Base-by-base conservation (phyloP, 2,329 filamentous ascomycete genomes). In the Penicillium digitatum region DNA sequence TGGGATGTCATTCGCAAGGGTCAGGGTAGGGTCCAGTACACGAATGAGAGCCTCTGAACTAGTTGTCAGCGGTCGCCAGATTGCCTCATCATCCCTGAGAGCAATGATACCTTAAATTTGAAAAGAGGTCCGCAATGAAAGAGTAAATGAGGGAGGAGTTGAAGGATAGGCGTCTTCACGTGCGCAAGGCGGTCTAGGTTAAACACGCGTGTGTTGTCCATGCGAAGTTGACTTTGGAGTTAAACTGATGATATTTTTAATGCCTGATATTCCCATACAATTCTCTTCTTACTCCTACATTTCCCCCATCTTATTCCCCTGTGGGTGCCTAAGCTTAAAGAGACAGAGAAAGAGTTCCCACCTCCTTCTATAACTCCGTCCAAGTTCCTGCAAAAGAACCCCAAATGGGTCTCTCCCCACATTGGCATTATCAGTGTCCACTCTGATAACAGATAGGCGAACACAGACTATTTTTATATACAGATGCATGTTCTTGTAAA, bases 141-240 rank as follows among this genome's bases (percentile, higher is more conserved):
- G 22, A 20, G 26, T 45, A 44, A 31, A 22, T 18, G 29, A 32
- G 47, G 42, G 39, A 46, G 47, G 49, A 48, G 48, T 48, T 46
- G 54, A 54, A 52, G 49, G 48, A 51, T 35, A 47, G 59, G 47
- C 54, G 48, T 52, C 44, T 63, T 62, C 63, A 65, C 63, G 63
- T 65, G 63, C 58, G 35, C 54, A 65, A 65, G 62, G 63, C 63
- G 63, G 63, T 65, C 62, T 64, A 40, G 51, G 52, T 29, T 3
- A 20, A 35, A 49, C 45, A 50, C 46, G 52, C 12, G 20, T n/a
- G 35, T 26, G 39, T 26, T 42, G 39, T 42, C 24, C 22, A 42
- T 42, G 10, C 24, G 24, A 16, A 27, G 24, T 26, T n/a, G 38
- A 16, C 35, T 20, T 10, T 27, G 5, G 5, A 9, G 11, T 35